Evolutionary conservation across 2,329 filamentous ascomycete species (phyloP).

Genomic region (Didymella arachidicola): DNA sequence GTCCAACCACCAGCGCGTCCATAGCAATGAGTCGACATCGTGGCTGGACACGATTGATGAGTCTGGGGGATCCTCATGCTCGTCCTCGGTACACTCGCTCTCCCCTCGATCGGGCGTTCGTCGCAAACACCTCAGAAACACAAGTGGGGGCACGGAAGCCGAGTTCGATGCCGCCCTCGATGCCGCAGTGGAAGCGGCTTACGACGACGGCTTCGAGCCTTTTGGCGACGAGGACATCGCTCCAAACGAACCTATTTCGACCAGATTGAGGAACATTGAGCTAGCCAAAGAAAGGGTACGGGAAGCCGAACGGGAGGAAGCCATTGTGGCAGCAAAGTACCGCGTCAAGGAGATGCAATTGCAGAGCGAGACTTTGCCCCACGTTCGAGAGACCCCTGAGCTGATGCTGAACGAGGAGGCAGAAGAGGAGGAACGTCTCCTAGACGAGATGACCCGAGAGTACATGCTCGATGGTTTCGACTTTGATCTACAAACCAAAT

Average conservation of each 20-base stretch:
- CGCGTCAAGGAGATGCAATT: slow-evolving; percentile 59
- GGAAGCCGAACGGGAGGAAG: slow-evolving; percentile 74
- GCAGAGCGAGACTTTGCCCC: slow-evolving; percentile 57
- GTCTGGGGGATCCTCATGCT: slow-evolving; percentile 76
- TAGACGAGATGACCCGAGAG: slow-evolving; percentile 88
- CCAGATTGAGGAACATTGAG: slow-evolving; percentile 68
- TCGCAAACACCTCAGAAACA: slow-evolving; percentile 72
- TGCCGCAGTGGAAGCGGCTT: slow-evolving; percentile 94
- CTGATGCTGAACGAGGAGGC: slow-evolving; percentile 50
- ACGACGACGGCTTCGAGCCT: slow-evolving; percentile 88
- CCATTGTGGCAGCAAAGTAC: slow-evolving; percentile 67
- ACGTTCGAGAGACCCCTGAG: slow-evolving; percentile 49
- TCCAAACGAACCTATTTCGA: slow-evolving; percentile 45
- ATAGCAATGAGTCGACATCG: slow-evolving; percentile 82
- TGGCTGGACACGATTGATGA: slow-evolving; percentile 97
- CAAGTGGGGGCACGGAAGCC: slow-evolving; percentile 78
- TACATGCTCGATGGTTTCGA: slow-evolving; percentile 85
- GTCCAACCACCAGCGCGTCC: slow-evolving; percentile 56
- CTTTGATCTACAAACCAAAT: slow-evolving; percentile 73
- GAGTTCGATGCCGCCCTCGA: slow-evolving; percentile 95
- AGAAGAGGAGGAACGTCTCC: slow-evolving; percentile 60
- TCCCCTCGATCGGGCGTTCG: slow-evolving; percentile 71
- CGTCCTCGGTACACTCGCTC: slow-evolving; percentile 81
- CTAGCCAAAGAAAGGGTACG: slow-evolving; percentile 77
- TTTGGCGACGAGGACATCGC: slow-evolving; percentile 59